Conservation (phyloP, 768 basidiomycete species). For the Trichaptum fuscoviolaceum region DNA sequence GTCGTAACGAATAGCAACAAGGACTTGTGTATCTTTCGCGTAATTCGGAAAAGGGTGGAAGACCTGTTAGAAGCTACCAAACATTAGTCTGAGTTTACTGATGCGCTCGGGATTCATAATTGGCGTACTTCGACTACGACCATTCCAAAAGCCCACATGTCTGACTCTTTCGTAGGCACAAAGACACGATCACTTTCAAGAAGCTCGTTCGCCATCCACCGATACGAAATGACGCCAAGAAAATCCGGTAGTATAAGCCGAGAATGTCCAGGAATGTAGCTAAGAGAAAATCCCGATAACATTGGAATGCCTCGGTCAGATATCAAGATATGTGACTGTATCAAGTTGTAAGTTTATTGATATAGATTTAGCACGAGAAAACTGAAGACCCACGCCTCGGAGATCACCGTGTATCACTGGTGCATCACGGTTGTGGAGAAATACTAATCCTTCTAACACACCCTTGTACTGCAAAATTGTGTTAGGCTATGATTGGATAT, state of each 20-base stretch:
- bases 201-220: not conserved
- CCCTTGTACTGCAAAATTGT: constrained; percentile 8
- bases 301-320: not conserved
- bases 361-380: not conserved
- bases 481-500: not conserved
- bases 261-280: constrained; percentile 9
- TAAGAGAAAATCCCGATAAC: constrained; percentile 4
- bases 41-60: not conserved
- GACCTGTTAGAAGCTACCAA: not conserved
- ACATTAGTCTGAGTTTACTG: constrained; percentile 2
- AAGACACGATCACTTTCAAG: not conserved
- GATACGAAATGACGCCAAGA: not conserved
- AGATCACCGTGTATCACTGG: constrained; percentile 15
- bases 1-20: not conserved
- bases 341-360: not conserved
- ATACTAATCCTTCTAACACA: constrained; percentile 11
- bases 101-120: not conserved
- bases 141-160: constrained; percentile 5
- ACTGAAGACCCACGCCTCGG: constrained; percentile 1
- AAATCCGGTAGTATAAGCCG: constrained; percentile 7
- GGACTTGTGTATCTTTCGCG: not conserved
- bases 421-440: constrained; percentile 12
- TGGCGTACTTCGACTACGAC: constrained; percentile 1
- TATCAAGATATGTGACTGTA: constrained; percentile 10
- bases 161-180: not conserved